phyloP scores from a whole-genome alignment of 805 yeast species.

The Wickerhamiella domercqiae region DNA sequence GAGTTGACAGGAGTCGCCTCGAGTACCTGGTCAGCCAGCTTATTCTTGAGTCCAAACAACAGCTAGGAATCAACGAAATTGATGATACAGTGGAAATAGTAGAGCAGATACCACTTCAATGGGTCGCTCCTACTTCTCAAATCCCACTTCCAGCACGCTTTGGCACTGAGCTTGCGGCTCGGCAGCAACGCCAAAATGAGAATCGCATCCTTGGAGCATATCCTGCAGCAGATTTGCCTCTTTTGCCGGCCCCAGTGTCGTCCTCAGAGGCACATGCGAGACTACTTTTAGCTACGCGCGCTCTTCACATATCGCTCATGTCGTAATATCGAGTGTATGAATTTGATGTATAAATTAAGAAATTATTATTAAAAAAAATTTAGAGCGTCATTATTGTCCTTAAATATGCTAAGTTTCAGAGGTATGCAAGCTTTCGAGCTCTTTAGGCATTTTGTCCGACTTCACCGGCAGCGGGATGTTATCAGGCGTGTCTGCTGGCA shows the following conservation, averaged over 20 bases:
- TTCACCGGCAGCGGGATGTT: background rate
- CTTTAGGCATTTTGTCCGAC: background rate
- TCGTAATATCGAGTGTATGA: too few relatives aligned
- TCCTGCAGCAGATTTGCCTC: background rate
- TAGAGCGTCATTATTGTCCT: background rate
- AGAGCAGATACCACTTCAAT: background rate
- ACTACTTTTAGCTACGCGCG: background rate
- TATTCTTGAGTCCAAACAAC: constrained; percentile 20
- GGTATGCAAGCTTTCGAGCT: background rate
- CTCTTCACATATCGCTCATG: background rate
- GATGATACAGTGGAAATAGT: background rate
- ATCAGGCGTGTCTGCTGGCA: background rate
- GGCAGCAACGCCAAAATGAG: background rate
- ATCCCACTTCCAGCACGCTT: background rate
- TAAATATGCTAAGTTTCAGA: background rate
- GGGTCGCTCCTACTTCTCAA: background rate
- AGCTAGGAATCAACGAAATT: constrained; percentile 20
- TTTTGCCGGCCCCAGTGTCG: background rate
- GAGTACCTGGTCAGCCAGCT: constrained; percentile 16
- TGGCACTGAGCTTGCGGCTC: background rate
- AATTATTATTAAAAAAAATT: background rate
- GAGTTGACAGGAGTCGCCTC: constrained; percentile 12
- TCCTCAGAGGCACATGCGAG: background rate
- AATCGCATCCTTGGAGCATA: background rate
- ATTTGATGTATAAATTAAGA: background rate